Base-by-base conservation (phyloP, 768 basidiomycete species). In the Royoungia palumana region DNA sequence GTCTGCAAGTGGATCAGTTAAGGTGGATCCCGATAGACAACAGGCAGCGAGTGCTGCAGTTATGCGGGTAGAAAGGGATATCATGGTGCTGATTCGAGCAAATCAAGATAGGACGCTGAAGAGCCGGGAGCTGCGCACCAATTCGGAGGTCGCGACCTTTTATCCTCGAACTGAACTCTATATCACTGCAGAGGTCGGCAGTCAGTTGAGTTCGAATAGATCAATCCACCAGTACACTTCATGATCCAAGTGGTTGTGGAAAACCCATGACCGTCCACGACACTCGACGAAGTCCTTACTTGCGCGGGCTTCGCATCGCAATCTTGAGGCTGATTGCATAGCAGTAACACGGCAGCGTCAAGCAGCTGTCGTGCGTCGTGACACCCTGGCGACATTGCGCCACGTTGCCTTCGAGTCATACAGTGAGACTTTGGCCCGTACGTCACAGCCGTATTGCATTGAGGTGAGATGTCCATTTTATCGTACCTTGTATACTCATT, bases 1-100 rank as follows among this genome's bases (percentile, higher is more conserved):
- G 13, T 59, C 47, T 11, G 17, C 42, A 10, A 63, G 46, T 12
- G 63, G 47, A 35, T 46, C 20, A 20, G 54, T 51, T 20, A 49
- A 17, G 7, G 50, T 43, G 6, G 27, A 46, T 35, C 49, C 50
- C 5, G 59, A 16, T 4, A 48, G 21, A 20, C 49, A 47, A 19
- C 56, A 35, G 21, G 43, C 44, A 6, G 35, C 47, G 3, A 55
- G 20, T 5, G 42, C 37, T 11, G 25, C 27, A 14, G 46, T 35
- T 35, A 52, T 7, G n/a, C 25, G 22, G 27, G 19, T 14, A 22
- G 28, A 30, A 0, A 62, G 21, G 34, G 17, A 45, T 10, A 58
- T n/a, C 50, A 62, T 59, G 25, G 32, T 48, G n/a, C 27, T 10
- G 11, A 28, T 28, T 9, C 27, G 27, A 28, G 9, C 12, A 28